These are phyloP conservation scores for Aspergillus transmontanensis DNA, from an alignment of 2,329 filamentous ascomycete species.

Conservation along the genomic window DNA sequence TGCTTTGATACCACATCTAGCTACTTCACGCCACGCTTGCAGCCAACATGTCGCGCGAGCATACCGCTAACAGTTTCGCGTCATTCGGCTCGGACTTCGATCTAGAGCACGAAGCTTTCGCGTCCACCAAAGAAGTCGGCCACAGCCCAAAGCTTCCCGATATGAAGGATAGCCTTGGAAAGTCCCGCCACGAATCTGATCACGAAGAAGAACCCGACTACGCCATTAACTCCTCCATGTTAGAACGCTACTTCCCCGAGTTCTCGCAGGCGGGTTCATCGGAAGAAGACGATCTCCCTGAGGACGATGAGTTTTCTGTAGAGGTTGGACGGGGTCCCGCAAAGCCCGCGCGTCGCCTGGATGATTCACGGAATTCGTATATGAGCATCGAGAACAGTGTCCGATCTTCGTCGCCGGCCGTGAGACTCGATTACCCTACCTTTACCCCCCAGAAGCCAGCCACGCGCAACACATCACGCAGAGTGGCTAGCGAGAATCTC, in stretches of 20 bases:
- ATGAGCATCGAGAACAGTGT: slow-evolving; percentile 52
- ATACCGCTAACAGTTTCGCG: slow-evolving; percentile 32
- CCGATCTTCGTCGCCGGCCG: slow-evolving; percentile 44
- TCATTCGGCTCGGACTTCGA: slow-evolving; percentile 44
- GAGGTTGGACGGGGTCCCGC: slow-evolving; percentile 59
- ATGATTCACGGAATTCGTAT: slow-evolving; percentile 54
- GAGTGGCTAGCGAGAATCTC: slow-evolving; percentile 39
- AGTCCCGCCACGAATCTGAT: slow-evolving; percentile 11
- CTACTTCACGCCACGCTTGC: slow-evolving; percentile 7
- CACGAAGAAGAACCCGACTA: slow-evolving; percentile 44
- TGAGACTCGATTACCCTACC: slow-evolving; percentile 40
- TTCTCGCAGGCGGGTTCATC: slow-evolving; percentile 48
- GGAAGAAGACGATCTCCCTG: slow-evolving; percentile 40
- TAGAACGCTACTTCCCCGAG: slow-evolving; percentile 51
- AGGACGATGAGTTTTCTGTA: slow-evolving; percentile 55
- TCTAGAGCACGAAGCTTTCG: slow-evolving; percentile 45
- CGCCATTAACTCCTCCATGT: slow-evolving; percentile 49
- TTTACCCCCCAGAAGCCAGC: slow-evolving; percentile 39
- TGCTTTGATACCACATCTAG: background rate
- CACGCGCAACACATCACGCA: slow-evolving; percentile 30
- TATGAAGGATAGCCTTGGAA: slow-evolving; percentile 24
- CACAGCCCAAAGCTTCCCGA: slow-evolving; percentile 29
- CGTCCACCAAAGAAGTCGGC: slow-evolving; percentile 41
- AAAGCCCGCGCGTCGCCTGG: slow-evolving; percentile 37
- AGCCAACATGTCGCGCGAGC: slow-evolving; percentile 24